Base-by-base conservation (phyloP, 2,329 filamentous ascomycete genomes). In the Zasmidium cellare region DNA sequence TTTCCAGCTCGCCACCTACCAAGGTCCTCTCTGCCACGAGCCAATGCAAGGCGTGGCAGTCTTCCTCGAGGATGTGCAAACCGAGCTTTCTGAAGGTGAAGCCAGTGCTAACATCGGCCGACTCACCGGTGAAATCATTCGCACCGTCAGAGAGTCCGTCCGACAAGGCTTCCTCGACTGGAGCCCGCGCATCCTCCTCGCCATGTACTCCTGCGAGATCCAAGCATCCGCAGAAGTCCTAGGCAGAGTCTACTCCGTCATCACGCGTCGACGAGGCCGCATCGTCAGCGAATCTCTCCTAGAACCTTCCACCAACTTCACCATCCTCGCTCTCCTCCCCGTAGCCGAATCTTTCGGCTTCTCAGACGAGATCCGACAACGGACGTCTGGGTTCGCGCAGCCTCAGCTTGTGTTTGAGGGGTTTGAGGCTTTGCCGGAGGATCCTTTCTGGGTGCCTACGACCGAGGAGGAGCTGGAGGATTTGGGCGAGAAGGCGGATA, bases 151-250 rank as follows among this genome's bases (percentile, higher is more conserved):
- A 65, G 87, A 91, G 47, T 84, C 87, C n/a, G 91, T 99, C 60
- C 85, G 88, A 51, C 81, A 87, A 63, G 93, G 88, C 20, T 96
- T 97, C 80, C 80, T 97, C 18, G 94, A 97, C 79, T 99, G 94
- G 94, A 93, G 89, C 41, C 90, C 94, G 0, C 87, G 94, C n/a
- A 84, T 99, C 65, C 86, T 97, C 78, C 85, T 99, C 46, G 94
- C 94, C 52, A 97, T 97, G 91, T 99, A 99, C 79, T 91, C 86
- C 55, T 96, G 93, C 73, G 94, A 97, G 73, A 97, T 99, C 69
- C 94, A 97, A 82, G 92, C 93, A 25, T 92, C 90, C 20, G 87
- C 92, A 68, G 94, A 97, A 75, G 94, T 97, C 45, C 86, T 99
- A 3, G 94, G 94, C 20, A 88, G 91, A 25, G 94, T 97, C 31